A percentile compares a stretch with the other conserved stretches of the same genome.
Conservation (phyloP, 2,329 filamentous ascomycete genomes). For the Calonectria pseudoturangicola region DNA sequence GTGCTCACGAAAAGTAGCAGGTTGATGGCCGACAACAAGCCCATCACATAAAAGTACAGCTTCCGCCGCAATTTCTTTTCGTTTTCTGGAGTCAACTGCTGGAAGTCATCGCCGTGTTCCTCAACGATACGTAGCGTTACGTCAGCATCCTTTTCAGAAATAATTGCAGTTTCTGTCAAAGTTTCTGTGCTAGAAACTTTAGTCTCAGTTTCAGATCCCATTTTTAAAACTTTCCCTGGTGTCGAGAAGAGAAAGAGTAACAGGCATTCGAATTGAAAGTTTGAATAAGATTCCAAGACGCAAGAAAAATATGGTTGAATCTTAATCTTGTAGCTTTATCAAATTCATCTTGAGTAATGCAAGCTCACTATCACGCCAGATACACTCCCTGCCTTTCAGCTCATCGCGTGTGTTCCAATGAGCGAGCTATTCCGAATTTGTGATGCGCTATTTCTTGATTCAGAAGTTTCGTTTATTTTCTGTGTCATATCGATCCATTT, state of each 20-base stretch:
- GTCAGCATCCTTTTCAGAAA: constrained; percentile 57
- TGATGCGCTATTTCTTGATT: background rate
- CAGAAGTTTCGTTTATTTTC: background rate
- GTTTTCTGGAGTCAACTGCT: constrained; percentile 56
- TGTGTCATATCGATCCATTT: constrained; percentile 13
- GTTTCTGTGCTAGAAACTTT: constrained; percentile 3
- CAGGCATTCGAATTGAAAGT: too few relatives aligned
- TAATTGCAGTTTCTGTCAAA: constrained; percentile 21
- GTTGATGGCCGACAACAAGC: constrained; percentile 58
- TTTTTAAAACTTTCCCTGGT: background rate
- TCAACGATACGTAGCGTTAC: constrained; percentile 61
- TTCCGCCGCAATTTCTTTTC: constrained; percentile 58
- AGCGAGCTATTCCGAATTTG: background rate
- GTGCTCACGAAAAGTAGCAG: constrained; percentile 60
- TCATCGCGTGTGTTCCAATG: background rate
- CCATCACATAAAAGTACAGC: constrained; percentile 58
- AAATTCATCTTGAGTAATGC: background rate
- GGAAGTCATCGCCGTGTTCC: constrained; percentile 57
- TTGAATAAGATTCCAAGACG: background rate
- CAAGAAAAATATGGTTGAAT: too few relatives aligned
- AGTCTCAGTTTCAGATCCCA: background rate
- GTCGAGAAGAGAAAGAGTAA: background rate
- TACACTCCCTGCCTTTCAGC: background rate
- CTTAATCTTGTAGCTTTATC: background rate
- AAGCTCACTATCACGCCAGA: constrained; percentile 27